Base-by-base conservation (phyloP, 192 early-diverging fungal species). In the Rhizophagus clarus region DNA sequence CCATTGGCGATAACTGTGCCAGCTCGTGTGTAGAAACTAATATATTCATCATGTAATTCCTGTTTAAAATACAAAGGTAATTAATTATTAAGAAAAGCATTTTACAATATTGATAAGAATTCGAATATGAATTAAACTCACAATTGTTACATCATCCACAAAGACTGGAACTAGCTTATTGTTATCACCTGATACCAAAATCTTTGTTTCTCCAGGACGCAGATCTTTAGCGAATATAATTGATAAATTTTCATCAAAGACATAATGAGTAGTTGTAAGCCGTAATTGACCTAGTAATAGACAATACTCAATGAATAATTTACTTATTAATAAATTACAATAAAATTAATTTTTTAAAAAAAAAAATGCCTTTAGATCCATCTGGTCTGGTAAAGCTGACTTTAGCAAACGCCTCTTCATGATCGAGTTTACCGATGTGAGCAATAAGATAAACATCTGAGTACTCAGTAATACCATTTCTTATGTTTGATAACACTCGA, bases 21-120 rank as follows among this genome's bases (percentile, higher is more conserved):
- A 61, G 72, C 49, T 32, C 56, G 51, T 61, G 72, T 74, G 60
- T 74, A 74, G n/a, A 74, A 74, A 60, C 72, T 74, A 51, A 74
- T 74, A 10, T 61, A 74, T 9, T 51, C 28, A 74, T 49, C 32
- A 22, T 74, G 3, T 32, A 32, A 12, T 61, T 74, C 47, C 72
- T 74, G 60, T 61, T 4, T 34, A 61, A 34, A 22, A 61, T 74
- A 34, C 14, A 32, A 34, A n/a, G 0, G 22, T 15, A 15, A 15
- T 61, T 28, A 74, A 29, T 1, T 49, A 74, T 28, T 56, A 74
- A 17, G 2, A 74, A 74, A 34, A 34, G 34, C 4, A 29, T 31
- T 29, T 31, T 60, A 24, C 1, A 0, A 20, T 34, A 51, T 3
- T 74, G 1, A 74, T 32, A 28, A 34, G 61, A 45, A 29, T 20